Evolutionary conservation across 164 flowering plant genomes (phyloP).

Genomic region (Kingdonia uniflora): DNA sequence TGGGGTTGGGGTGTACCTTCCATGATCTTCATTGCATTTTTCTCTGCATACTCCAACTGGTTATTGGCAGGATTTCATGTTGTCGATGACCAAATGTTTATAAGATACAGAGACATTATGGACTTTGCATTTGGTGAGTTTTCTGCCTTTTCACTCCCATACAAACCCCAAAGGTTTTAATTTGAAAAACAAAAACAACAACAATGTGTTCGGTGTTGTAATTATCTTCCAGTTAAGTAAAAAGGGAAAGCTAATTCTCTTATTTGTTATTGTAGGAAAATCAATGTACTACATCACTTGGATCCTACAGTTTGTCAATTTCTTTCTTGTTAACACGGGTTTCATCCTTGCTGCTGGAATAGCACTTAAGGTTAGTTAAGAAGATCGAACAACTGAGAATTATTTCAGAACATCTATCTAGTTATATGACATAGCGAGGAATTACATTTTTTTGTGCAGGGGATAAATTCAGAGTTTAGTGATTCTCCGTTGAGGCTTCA

Average conservation of each 20-base stretch:
- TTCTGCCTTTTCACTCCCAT: neutral
- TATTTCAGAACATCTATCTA: too few relatives aligned
- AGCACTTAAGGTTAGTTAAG: slow-evolving; percentile 51
- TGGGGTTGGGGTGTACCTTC: slow-evolving; percentile 40
- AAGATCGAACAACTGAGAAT: too few relatives aligned
- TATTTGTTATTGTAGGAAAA: slow-evolving; percentile 25
- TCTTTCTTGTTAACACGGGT: slow-evolving; percentile 42
- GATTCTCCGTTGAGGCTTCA: slow-evolving; percentile 37
- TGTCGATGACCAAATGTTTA: slow-evolving; percentile 36
- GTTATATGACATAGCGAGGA: too few relatives aligned
- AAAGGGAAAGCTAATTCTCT: neutral
- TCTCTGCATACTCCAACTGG: slow-evolving; percentile 37
- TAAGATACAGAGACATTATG: slow-evolving; percentile 56
- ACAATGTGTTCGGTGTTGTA: too few relatives aligned
- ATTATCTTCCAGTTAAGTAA: too few relatives aligned
- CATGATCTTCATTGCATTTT: slow-evolving; percentile 20
- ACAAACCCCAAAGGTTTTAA: neutral
- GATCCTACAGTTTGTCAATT: slow-evolving; percentile 30
- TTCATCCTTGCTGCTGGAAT: slow-evolving; percentile 44
- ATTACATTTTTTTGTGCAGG: slow-evolving; percentile 19
- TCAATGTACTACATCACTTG: slow-evolving; percentile 38
- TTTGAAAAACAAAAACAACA: neutral
- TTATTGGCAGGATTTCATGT: slow-evolving; percentile 39
- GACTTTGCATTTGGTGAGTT: slow-evolving; percentile 36
- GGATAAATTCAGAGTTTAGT: slow-evolving; percentile 28